A percentile compares a stretch with the other conserved stretches of the same genome.
phyloP scores from a whole-genome alignment of 306 rosid species.

The Citrullus amarus region DNA sequence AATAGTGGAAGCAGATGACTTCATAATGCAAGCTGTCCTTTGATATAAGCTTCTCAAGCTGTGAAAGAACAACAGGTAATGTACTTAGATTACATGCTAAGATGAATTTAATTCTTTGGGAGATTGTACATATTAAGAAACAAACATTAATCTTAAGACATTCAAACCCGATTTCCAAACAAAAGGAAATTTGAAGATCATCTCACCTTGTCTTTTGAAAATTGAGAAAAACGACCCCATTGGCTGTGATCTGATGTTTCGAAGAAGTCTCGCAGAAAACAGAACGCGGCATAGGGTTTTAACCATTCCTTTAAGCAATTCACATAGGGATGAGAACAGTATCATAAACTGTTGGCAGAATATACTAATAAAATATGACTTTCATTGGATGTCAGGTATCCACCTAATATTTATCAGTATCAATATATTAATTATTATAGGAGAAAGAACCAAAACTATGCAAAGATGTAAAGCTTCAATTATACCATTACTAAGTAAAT shows the following conservation, averaged over 20 bases:
- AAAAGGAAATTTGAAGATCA: not conserved
- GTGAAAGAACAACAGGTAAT: slow-evolving; percentile 17
- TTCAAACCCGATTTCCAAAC: not conserved
- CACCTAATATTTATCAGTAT: not conserved
- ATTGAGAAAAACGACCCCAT: slow-evolving; percentile 84
- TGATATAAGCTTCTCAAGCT: slow-evolving; percentile 87
- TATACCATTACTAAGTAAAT: not conserved
- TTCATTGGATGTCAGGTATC: not conserved
- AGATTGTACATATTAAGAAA: not conserved
- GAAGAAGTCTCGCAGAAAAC: slow-evolving; percentile 88
- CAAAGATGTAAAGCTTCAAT: not conserved
- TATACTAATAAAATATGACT: not conserved
- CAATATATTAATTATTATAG: not conserved
- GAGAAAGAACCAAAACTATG: not conserved
- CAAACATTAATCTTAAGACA: not conserved
- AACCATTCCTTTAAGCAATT: slow-evolving; percentile 69
- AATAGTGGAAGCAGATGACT: slow-evolving; percentile 81
- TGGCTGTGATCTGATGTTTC: slow-evolving; percentile 89
- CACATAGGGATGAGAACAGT: slow-evolving; percentile 18
- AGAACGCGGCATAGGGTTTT: slow-evolving; percentile 89
- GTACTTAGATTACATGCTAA: not conserved
- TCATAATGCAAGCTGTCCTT: slow-evolving; percentile 67
- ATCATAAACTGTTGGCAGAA: not conserved
- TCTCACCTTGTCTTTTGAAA: slow-evolving; percentile 62
- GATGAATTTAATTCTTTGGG: not conserved